Evolutionary conservation across 345 rosid species (phyloP).

Genomic region (Eucalyptus curtisii): DNA sequence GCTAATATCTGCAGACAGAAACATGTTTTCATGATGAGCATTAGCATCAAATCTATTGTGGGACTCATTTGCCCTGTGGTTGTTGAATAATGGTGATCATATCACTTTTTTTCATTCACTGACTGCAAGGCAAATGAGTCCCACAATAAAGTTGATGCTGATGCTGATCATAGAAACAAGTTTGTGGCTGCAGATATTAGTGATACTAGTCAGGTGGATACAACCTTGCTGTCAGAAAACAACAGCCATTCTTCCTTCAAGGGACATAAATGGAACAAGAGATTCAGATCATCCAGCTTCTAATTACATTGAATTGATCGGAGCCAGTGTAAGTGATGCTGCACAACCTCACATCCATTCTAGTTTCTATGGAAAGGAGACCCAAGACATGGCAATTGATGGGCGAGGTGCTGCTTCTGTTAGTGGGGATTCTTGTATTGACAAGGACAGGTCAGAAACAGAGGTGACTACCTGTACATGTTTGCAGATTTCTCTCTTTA

Average conservation of each 20-base stretch:
- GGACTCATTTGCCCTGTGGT: not conserved
- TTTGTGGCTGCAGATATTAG: not conserved
- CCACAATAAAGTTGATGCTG: not conserved
- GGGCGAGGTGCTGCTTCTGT: not conserved
- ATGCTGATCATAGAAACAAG: not conserved
- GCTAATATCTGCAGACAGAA: not conserved
- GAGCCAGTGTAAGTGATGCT: not conserved
- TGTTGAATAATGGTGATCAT: not conserved
- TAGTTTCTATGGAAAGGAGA: not conserved
- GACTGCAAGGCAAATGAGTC: not conserved
- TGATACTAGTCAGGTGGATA: not conserved
- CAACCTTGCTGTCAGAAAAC: not conserved
- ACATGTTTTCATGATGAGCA: not conserved
- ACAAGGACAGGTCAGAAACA: conserved; percentile 1
- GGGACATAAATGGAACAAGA: not conserved
- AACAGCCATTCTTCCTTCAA: not conserved
- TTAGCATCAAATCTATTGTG: not conserved
- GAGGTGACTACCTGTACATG: conserved; percentile 13
- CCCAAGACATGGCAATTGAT: not conserved
- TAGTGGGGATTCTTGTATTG: conserved; percentile 1
- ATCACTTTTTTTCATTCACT: not conserved
- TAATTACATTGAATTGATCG: not conserved
- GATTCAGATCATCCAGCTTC: conserved; percentile 2
- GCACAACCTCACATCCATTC: not conserved
- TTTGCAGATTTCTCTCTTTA: not conserved